Conservation (phyloP, 2,329 filamentous ascomycete species). For the Keithomyces neogunnii region DNA sequence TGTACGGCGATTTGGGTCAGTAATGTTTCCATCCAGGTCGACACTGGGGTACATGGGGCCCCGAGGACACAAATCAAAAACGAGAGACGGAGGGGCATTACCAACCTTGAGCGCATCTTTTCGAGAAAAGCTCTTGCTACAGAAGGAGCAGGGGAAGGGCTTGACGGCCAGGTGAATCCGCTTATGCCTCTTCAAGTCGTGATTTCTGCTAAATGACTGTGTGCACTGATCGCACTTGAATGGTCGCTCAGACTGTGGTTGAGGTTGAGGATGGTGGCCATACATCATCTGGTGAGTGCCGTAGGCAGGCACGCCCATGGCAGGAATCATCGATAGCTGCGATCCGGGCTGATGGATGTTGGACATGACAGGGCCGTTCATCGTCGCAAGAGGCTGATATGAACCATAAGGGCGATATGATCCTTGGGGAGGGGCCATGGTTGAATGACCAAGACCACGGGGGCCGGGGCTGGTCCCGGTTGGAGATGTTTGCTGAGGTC, state of each 20-base stretch:
- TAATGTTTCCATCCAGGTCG: background rate
- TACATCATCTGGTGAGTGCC: slow-evolving; percentile 56
- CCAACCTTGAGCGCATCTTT: slow-evolving; percentile 95
- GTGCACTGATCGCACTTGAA: slow-evolving; percentile 92
- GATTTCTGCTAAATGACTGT: slow-evolving; percentile 92
- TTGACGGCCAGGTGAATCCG: slow-evolving; percentile 92
- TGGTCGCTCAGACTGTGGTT: slow-evolving; percentile 62
- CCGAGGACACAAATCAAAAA: too few species aligned
- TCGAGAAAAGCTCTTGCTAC: slow-evolving; percentile 92
- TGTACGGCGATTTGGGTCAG: slow-evolving; percentile 19
- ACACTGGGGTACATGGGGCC: background rate
- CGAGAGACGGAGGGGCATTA: background rate
- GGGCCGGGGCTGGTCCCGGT: slow-evolving; percentile 29
- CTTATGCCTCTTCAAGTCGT: slow-evolving; percentile 93
- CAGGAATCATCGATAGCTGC: slow-evolving; percentile 62
- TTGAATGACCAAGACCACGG: slow-evolving; percentile 28
- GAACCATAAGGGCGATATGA: slow-evolving; percentile 38
- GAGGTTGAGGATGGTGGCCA: slow-evolving; percentile 39
- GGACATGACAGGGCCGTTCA: slow-evolving; percentile 63
- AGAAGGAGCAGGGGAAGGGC: slow-evolving; percentile 84
- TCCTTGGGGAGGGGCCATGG: slow-evolving; percentile 38
- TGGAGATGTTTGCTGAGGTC: slow-evolving; percentile 37
- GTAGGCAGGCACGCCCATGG: slow-evolving; percentile 49
- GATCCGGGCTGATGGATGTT: slow-evolving; percentile 68
- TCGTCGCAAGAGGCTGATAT: slow-evolving; percentile 48